A percentile compares a stretch with the other conserved stretches of the same genome.
These are phyloP conservation scores for Camelina sativa DNA, from an alignment of 345 rosid genomes.

Conservation along the genomic window DNA sequence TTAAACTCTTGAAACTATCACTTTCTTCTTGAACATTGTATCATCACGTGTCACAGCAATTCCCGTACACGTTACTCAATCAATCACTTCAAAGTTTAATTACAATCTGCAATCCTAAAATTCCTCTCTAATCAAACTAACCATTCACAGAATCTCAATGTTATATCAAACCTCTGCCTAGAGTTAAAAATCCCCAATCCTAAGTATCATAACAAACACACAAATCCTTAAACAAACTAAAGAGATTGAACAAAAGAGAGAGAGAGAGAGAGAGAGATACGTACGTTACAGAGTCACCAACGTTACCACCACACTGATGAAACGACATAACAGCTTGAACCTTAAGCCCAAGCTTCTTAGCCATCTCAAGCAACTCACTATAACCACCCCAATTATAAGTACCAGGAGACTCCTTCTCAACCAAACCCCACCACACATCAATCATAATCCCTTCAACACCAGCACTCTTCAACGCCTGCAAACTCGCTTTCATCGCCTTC, in stretches of 20 bases:
- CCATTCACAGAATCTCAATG: neutral
- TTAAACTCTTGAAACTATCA: constrained; percentile 30
- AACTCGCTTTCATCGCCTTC: constrained; percentile 95
- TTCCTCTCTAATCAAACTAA: constrained; percentile 14
- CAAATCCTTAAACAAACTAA: neutral
- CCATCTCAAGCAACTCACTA: constrained; percentile 85
- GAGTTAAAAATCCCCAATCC: constrained; percentile 1
- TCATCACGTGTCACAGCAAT: constrained; percentile 26
- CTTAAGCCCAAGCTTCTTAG: constrained; percentile 82
- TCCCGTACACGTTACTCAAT: constrained; percentile 43
- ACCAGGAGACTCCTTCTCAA: constrained; percentile 86
- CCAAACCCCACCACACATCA: constrained; percentile 99
- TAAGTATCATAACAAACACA: neutral
- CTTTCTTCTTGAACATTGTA: constrained; percentile 35
- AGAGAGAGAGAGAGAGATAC: constrained; percentile 36
- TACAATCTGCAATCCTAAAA: neutral
- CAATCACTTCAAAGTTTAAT: constrained; percentile 14
- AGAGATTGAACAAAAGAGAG: neutral
- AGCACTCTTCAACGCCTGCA: constrained; percentile 93
- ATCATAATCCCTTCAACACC: constrained; percentile 97
- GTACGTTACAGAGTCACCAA: constrained; percentile 90
- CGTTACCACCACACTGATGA: constrained; percentile 99
- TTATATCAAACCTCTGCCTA: neutral
- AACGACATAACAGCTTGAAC: constrained; percentile 99
- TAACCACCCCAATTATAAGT: constrained; percentile 96